Base-by-base conservation (phyloP, 495 filamentous ascomycete genomes). In the Trichoderma asperelloides region DNA sequence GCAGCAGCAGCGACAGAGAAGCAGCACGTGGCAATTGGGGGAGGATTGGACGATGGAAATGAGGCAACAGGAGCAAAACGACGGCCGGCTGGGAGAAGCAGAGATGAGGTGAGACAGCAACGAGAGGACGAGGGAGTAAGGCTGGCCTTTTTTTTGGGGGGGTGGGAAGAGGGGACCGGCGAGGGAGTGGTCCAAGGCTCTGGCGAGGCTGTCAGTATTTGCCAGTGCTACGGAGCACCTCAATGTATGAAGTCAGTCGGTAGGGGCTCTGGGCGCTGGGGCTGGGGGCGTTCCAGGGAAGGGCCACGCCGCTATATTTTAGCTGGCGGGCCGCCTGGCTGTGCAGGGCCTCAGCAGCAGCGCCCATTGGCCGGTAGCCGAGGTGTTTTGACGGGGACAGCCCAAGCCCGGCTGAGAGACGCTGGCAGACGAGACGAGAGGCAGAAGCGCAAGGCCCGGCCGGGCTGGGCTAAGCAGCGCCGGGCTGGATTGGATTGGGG, bases 51-150 rank as follows among this genome's bases (percentile, higher is more conserved):
- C 23, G 55, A 12, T 60, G 18, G 47, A 9, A 21, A 27, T 9
- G 25, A 33, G 55, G 55, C 11, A 60, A 33, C 11, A 27, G 13
- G 27, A 60, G 25, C 55, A 60, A 30, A 60, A 60, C 11, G 25
- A 60, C 25, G 55, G 55, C 55, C 55, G 55, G 55, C 55, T 60
- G 55, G 27, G 55, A 60, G 9, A 60, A 60, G 47, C 47, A 60
- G 55, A 60, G 55, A 60, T 60, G 55, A 60, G 55, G 55, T 60
- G 55, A 60, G 55, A 60, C 55, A 60, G 55, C 55, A 60, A 60
- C 3, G 9, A 37, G 33, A 30, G 55, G 25, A 21, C 55, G 55
- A 60, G 27, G n/a, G 27, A 18, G 55, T 60, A 60, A 60, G 55
- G 55, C 55, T 60, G 55, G 23, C 6, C 49, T 21, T n/a, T 18